phyloP scores from a whole-genome alignment of 2,329 filamentous ascomycete species.

The Colletotrichum paranaense region DNA sequence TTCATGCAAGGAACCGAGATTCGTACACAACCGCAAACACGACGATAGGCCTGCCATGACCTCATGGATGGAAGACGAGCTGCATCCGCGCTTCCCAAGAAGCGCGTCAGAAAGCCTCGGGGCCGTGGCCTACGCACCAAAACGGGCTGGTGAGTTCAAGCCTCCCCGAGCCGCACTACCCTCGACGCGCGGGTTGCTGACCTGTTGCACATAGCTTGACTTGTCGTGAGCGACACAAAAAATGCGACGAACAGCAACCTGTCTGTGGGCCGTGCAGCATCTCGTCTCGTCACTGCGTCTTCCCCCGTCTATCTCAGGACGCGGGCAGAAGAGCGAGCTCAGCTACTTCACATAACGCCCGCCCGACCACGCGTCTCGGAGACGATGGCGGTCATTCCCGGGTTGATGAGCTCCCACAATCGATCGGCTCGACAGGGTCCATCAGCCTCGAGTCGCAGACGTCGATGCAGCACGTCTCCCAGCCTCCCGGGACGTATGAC shows the following conservation, averaged over 20 bases:
- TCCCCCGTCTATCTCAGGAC: conserved; percentile 15
- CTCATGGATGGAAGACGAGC: conserved; percentile 24
- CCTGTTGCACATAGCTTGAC: conserved; percentile 46
- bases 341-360: neutral
- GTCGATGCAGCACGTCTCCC: neutral
- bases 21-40: neutral
- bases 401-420: conserved; percentile 8
- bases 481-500: neutral
- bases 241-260: conserved; percentile 58
- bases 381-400: neutral
- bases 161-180: neutral
- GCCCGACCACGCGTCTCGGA: neutral
- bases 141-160: conserved; percentile 50
- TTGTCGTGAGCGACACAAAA: conserved; percentile 59
- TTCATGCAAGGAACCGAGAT: neutral
- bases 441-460: conserved; percentile 1
- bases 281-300: conserved; percentile 40
- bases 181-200: conserved; percentile 6
- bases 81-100: conserved; percentile 31
- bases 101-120: conserved; percentile 48
- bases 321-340: conserved; percentile 11
- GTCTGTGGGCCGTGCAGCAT: conserved; percentile 41
- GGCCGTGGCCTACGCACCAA: conserved; percentile 55
- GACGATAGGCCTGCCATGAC: conserved; percentile 22
- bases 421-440: neutral